Percentiles rank a stretch among this genome's conserved stretches.
Evolutionary conservation across 2,329 filamentous ascomycete species (phyloP).

Genomic region (Beauveria scarabaeidicola): DNA sequence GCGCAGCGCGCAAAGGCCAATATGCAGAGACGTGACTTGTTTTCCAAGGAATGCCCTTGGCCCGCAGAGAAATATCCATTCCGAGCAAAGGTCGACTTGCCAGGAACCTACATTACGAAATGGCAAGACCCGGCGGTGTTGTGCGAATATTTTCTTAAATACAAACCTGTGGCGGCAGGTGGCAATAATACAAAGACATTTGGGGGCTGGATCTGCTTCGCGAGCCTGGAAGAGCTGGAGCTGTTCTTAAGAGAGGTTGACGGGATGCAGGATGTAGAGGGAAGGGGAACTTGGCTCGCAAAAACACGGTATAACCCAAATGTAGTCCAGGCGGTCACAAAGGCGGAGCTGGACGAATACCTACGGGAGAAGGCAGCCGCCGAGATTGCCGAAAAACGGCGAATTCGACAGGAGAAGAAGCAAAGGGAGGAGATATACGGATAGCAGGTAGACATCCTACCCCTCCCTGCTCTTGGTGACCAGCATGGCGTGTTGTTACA

Average conservation of each 20-base stretch:
- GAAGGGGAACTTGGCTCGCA: slow-evolving; percentile 3
- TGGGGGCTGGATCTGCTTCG: slow-evolving; percentile 8
- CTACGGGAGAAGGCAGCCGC: neutral
- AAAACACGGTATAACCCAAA: neutral
- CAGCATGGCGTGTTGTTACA: neutral
- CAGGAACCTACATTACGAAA: neutral
- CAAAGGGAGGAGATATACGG: neutral
- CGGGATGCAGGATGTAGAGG: neutral
- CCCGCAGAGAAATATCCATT: slow-evolving; percentile 2
- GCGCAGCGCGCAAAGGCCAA: neutral
- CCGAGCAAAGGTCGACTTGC: neutral
- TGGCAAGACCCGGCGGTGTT: neutral
- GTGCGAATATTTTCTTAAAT: slow-evolving; percentile 3
- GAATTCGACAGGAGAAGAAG: slow-evolving; percentile 4
- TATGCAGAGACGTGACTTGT: slow-evolving; percentile 1
- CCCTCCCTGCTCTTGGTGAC: neutral
- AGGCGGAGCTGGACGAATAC: slow-evolving; percentile 6
- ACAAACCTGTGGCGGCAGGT: slow-evolving; percentile 1
- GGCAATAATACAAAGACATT: neutral
- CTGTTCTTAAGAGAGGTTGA: neutral
- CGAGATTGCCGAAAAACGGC: slow-evolving; percentile 5
- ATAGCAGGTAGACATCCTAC: neutral
- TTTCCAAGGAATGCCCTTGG: neutral
- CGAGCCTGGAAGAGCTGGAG: slow-evolving; percentile 2
- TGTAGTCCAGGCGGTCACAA: neutral